Percentiles rank a stretch among this genome's conserved stretches.
These are phyloP conservation scores for Botrytis porri DNA, from an alignment of 2,329 filamentous ascomycete genomes.

Conservation along the genomic window DNA sequence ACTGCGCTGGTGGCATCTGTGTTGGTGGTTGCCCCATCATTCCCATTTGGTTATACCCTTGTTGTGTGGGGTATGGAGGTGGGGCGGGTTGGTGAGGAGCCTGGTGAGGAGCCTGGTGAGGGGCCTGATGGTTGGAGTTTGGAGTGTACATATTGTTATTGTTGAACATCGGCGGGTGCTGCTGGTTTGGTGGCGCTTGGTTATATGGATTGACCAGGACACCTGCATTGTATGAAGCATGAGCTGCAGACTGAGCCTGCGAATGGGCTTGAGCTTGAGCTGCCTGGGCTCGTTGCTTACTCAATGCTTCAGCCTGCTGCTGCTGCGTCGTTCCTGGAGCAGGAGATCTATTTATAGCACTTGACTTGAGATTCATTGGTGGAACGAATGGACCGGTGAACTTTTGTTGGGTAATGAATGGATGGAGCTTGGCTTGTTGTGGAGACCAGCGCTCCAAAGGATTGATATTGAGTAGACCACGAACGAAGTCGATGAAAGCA, in stretches of 20 bases:
- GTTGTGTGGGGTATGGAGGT: constrained; percentile 76
- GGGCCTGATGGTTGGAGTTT: constrained; percentile 47
- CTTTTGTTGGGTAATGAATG: constrained; percentile 98
- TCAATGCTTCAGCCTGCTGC: constrained; percentile 88
- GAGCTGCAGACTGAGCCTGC: constrained; percentile 60
- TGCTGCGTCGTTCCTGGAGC: constrained; percentile 94
- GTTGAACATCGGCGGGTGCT: constrained; percentile 69
- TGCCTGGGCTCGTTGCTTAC: constrained; percentile 80
- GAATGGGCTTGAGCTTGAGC: constrained; percentile 51
- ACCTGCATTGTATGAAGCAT: constrained; percentile 41
- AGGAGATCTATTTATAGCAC: constrained; percentile 78
- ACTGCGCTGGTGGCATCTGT: constrained; percentile 64
- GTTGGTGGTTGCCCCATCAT: constrained; percentile 61
- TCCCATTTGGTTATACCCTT: constrained; percentile 69
- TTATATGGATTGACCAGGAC: constrained; percentile 19
- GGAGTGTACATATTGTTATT: constrained; percentile 77
- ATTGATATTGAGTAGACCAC: constrained; percentile 89
- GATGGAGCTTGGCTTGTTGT: constrained; percentile 93
- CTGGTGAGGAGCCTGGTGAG: constrained; percentile 44
- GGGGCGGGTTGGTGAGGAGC: constrained; percentile 57
- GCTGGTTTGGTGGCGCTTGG: constrained; percentile 57
- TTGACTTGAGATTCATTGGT: constrained; percentile 92
- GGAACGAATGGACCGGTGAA: constrained; percentile 95
- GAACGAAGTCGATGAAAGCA: constrained; percentile 97
- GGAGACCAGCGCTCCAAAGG: constrained; percentile 96